Conservation (phyloP, 1,284 basidiomycete genomes). For the Phaffia rhodozyma region DNA sequence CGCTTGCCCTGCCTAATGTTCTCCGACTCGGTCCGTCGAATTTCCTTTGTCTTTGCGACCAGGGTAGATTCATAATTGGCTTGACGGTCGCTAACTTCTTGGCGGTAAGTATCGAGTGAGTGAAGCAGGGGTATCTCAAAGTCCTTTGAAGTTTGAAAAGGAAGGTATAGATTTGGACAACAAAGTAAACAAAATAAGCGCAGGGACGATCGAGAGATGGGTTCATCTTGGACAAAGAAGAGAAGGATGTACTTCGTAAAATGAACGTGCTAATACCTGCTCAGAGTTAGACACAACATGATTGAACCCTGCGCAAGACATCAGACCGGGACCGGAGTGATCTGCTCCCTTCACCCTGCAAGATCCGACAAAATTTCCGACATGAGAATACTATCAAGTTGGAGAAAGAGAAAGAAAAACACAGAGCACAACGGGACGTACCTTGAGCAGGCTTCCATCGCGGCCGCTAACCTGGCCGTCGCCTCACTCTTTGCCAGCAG, state of each 20-base stretch:
- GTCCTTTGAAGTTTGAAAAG: slow-evolving; percentile 39
- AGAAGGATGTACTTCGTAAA: slow-evolving; percentile 4
- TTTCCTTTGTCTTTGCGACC: slow-evolving; percentile 67
- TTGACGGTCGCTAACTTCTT: slow-evolving; percentile 52
- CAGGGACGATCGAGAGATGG: slow-evolving; percentile 32
- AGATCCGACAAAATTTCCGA: neutral
- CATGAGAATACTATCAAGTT: neutral
- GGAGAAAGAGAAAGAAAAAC: neutral
- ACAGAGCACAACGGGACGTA: slow-evolving; percentile 34
- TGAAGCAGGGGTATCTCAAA: slow-evolving; percentile 81
- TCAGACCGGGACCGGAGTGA: neutral
- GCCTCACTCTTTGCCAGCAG: slow-evolving; percentile 72
- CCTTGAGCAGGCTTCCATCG: slow-evolving; percentile 70
- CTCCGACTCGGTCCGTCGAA: slow-evolving; percentile 76
- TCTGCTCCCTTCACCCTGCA: neutral
- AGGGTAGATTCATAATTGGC: slow-evolving; percentile 52
- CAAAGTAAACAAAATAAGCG: slow-evolving; percentile 19
- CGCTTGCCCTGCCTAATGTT: slow-evolving; percentile 67
- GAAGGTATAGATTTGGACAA: neutral
- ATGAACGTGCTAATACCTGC: slow-evolving; percentile 1
- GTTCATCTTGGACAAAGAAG: neutral
- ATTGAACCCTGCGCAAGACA: slow-evolving; percentile 1
- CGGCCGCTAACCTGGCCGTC: slow-evolving; percentile 74
- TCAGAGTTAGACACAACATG: slow-evolving; percentile 8
- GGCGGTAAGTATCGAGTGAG: slow-evolving; percentile 67